phyloP scores from a whole-genome alignment of 106 monocot species.

The Platanthera guangdongensis region DNA sequence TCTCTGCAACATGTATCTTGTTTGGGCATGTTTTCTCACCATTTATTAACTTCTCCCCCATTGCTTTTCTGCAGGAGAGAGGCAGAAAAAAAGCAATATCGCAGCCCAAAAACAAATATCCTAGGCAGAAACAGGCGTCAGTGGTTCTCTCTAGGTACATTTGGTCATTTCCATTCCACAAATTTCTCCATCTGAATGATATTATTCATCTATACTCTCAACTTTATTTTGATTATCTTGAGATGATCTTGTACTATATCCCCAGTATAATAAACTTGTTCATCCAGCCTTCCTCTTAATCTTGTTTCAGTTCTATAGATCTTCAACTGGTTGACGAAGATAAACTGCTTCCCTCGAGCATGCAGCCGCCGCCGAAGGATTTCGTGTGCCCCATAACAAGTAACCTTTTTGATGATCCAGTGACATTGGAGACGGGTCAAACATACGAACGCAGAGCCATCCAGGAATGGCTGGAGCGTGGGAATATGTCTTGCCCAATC shows the following conservation, averaged over 20 bases:
- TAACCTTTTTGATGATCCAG: conserved; percentile 48
- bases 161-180: neutral
- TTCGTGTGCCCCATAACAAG: conserved; percentile 62
- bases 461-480: conserved; percentile 48
- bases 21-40: neutral
- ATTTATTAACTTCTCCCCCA: neutral
- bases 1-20: conserved; percentile 8
- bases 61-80: conserved; percentile 29
- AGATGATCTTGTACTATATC: neutral
- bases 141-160: conserved; percentile 11
- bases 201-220: neutral
- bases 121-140: conserved; percentile 11
- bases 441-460: conserved; percentile 55
- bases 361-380: conserved; percentile 40
- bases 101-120: conserved; percentile 2
- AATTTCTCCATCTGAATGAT: neutral
- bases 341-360: conserved; percentile 10
- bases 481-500: conserved; percentile 56
- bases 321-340: conserved; percentile 24
- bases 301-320: conserved; percentile 18
- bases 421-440: conserved; percentile 56
- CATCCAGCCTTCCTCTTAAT: neutral
- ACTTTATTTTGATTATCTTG: neutral
- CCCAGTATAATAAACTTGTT: neutral
- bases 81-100: conserved; percentile 2